phyloP scores from a whole-genome alignment of 768 basidiomycete species.

The Candolleomyces aberdarensis region DNA sequence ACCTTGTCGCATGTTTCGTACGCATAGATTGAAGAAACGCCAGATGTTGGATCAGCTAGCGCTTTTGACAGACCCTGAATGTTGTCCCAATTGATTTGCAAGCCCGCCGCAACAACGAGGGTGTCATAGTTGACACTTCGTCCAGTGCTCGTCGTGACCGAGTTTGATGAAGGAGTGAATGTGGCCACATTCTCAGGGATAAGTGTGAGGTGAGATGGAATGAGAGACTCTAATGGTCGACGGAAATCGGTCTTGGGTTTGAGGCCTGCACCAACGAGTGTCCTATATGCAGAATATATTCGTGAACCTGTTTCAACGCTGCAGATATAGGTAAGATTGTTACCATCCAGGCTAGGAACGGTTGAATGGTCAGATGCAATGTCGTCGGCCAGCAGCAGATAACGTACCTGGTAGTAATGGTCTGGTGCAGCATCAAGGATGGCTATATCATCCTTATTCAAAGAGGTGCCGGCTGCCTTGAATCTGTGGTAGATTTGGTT shows the following conservation, averaged over 20 bases:
- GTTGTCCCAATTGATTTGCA: slow-evolving; percentile 81
- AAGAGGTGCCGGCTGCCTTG: slow-evolving; percentile 58
- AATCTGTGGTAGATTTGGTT: slow-evolving; percentile 87
- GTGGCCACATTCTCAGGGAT: slow-evolving; percentile 67
- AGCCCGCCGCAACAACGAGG: slow-evolving; percentile 84
- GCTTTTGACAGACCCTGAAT: slow-evolving; percentile 75
- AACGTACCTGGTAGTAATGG: slow-evolving; percentile 79
- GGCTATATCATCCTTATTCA: slow-evolving; percentile 76
- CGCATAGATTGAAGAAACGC: slow-evolving; percentile 91
- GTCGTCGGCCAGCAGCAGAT: background rate
- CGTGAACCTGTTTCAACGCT: background rate
- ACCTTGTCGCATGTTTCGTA: slow-evolving; percentile 88
- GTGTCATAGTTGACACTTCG: slow-evolving; percentile 75
- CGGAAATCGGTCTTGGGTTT: slow-evolving; percentile 65
- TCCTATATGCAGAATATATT: slow-evolving; percentile 46
- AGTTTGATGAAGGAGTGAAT: slow-evolving; percentile 75
- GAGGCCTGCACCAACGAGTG: slow-evolving; percentile 89
- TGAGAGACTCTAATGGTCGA: slow-evolving; percentile 61
- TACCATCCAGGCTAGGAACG: slow-evolving; percentile 81
- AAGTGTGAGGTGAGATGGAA: slow-evolving; percentile 71
- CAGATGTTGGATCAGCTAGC: slow-evolving; percentile 69
- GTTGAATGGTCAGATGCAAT: slow-evolving; percentile 2
- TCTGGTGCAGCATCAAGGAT: slow-evolving; percentile 79
- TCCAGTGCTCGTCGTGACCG: slow-evolving; percentile 69
- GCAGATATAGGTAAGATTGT: slow-evolving; percentile 10